Evolutionary conservation across 192 early-diverging fungal species (phyloP), one percentile per base, ranked within the genome.

Genomic region (Thoreauomyces humboldtii): DNA sequence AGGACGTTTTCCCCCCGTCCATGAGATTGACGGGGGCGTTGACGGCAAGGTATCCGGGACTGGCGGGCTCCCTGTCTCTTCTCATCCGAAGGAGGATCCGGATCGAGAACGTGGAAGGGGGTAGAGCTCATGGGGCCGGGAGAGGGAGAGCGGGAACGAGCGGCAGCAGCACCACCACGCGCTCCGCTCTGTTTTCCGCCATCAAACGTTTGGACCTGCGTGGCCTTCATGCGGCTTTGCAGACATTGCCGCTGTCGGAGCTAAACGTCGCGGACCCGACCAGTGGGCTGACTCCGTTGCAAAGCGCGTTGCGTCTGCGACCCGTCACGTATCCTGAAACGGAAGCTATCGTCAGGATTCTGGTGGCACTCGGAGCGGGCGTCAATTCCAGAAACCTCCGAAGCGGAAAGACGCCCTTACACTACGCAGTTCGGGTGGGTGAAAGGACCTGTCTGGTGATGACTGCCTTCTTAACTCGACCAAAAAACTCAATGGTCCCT

Each of bases 261-360:
- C 19, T 53, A 17, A 53, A 53, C 47, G 60, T 77, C 53, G 74
- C 77, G 38, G 86, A 88, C 42, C 59, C 72, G 21, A 77, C 77
- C 32, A 87, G 72, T 11, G 86, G 86, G 0, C 29, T 87, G n/a
- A 86, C 81, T 17, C 78, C 78, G 11, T 42, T 88, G 0, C 86
- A 88, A 43, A 81, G 84, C 59, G 84, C 86, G 0, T 72, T 82
- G 51, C 67, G 84, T 4, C 69, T 75, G 9, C 70, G 81, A 19
- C 86, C 86, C 1, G 46, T 86, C 2, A 44, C 46, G 35, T 33
- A 73, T 60, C 46, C 67, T 7, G 70, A 69, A 32, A 61, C 29
- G 34, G 73, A 74, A 22, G 44, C 59, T n/a, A 74, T 74, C n/a
- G 70, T 75, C n/a, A 32, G 60, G 5, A 46, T 69, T 21, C 41